phyloP scores from a whole-genome alignment of 2,329 filamentous ascomycete species.

The Aspergillus novofumigatus region DNA sequence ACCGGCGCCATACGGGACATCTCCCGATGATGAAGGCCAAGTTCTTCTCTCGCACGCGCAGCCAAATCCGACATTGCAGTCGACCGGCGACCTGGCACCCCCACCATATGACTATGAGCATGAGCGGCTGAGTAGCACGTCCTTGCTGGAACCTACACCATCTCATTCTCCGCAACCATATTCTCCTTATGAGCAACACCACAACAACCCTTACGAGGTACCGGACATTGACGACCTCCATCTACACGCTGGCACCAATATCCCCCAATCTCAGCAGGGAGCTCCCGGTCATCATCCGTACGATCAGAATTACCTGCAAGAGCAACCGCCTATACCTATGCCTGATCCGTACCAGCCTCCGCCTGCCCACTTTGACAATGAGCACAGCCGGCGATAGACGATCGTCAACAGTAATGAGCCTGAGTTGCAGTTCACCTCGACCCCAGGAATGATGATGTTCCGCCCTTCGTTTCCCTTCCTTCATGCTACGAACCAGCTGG shows the following conservation, averaged over 20 bases:
- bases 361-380: conserved; percentile 20
- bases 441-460: background rate
- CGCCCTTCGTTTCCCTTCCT: background rate
- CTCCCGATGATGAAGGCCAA: conserved; percentile 34
- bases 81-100: conserved; percentile 10
- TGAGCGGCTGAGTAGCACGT: conserved; percentile 7
- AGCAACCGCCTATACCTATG: conserved; percentile 29
- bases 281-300: conserved; percentile 11
- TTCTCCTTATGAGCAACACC: conserved; percentile 16
- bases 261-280: conserved; percentile 9
- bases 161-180: conserved; percentile 11
- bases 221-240: conserved; percentile 15
- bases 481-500: background rate
- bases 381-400: conserved; percentile 7
- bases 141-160: conserved; percentile 11
- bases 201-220: conserved; percentile 12
- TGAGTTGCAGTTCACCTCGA: background rate
- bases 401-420: background rate
- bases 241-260: conserved; percentile 9
- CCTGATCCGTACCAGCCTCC: conserved; percentile 28
- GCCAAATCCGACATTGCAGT: conserved; percentile 27
- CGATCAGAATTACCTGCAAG: conserved; percentile 22
- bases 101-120: conserved; percentile 17
- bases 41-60: conserved; percentile 38
- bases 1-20: conserved; percentile 20